Evolutionary conservation across 495 filamentous ascomycete genomes (phyloP), one percentile per base, ranked within the genome.

Genomic region (Penicillium longicatenatum): DNA sequence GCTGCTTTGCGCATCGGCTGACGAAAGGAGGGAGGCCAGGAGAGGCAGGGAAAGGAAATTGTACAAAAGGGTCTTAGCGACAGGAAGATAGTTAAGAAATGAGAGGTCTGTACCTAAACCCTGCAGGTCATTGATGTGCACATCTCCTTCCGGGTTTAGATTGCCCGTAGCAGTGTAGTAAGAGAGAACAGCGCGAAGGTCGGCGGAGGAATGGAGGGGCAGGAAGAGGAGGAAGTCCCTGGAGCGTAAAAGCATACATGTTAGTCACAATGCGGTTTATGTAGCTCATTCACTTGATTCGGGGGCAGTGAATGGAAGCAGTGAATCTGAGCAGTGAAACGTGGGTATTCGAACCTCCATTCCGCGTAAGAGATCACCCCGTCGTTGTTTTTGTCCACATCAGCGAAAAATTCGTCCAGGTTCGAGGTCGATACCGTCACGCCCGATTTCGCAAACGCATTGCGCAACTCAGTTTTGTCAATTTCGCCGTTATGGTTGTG

Each of bases 151-250:
- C 54, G 90, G 77, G 71, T 92, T 96, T 67, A 98, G 80, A 72
- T 88, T 93, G 67, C 95, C 86, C 62, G 94, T 89, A 21, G 91
- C 89, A 35, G 89, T 87, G 73, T 96, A 98, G 75, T 96, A 98
- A 52, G 91, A 91, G 55, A 97, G 79, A 39, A 97, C 89, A 50
- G 91, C 87, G 67, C 84, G 85, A n/a, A 98, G 78, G 59, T 87
- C 84, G 37, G 90, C 84, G 44, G 73, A 61, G 22, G 80, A 81
- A 45, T 83, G 78, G 31, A 89, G 84, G 31, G 94, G 92, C 58
- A 98, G 87, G 74, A 98, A 98, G 48, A 98, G 86, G 8, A 98
- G 82, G 72, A 98, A 98, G 72, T 98, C 88, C 60, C 94, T 97
- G 57, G 10, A 58, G 39, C 45, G 30, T 8, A 21, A 24, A 17